Conservation (phyloP, 23 red algal genomes). For the Gracilaria vermiculophylla region DNA sequence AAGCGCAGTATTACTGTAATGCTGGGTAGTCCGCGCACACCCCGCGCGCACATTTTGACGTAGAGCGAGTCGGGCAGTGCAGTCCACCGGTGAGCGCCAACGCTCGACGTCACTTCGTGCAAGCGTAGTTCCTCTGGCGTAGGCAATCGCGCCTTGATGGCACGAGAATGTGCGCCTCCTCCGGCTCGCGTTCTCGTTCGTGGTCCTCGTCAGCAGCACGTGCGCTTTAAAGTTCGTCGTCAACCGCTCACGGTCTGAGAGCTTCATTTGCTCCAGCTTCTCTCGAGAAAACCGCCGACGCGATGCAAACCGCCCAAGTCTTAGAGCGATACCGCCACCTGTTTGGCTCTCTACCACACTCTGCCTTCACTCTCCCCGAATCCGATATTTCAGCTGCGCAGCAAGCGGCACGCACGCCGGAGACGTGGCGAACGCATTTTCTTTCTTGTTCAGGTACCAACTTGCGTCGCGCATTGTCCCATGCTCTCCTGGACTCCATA, state of each 20-base stretch:
- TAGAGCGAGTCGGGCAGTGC: no score
- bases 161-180: no score
- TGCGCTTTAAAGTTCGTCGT: background rate
- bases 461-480: background rate
- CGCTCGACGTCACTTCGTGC: no score
- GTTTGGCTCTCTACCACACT: background rate
- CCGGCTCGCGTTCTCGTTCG: background rate
- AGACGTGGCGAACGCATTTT: background rate
- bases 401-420: background rate
- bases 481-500: background rate
- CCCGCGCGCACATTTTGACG: no score
- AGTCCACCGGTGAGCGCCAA: no score
- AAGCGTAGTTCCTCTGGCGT: no score
- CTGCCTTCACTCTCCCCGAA: background rate
- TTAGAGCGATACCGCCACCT: slow-evolving; percentile 15
- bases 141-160: no score
- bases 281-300: background rate
- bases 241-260: no score
- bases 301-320: background rate
- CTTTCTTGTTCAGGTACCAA: background rate
- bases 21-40: no score
- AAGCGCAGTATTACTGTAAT: background rate
- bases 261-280: background rate
- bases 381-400: background rate
- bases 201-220: background rate